These are phyloP conservation scores for Pythium biforme DNA, from an alignment of 352 stramenopile genomes.

Conservation along the genomic window DNA sequence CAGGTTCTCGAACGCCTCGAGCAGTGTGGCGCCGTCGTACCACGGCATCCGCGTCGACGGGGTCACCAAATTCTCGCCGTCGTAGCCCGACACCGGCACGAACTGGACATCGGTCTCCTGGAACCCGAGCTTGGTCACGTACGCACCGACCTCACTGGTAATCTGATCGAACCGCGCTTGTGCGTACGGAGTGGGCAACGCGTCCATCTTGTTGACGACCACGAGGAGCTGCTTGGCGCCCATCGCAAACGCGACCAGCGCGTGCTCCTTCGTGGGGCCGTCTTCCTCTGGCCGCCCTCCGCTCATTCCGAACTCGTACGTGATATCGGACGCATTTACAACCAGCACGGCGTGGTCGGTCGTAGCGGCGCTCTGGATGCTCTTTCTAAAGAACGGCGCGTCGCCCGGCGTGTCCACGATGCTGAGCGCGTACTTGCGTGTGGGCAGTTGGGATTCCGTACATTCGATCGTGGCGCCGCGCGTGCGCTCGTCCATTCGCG, in stretches of 20 bases:
- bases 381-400: conserved; percentile 99
- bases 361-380: conserved; percentile 96
- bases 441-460: too few species aligned
- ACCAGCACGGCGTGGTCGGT: conserved; percentile 96
- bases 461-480: conserved; percentile 96
- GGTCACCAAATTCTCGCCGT: conserved; percentile 97
- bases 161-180: conserved; percentile 95
- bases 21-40: conserved; percentile 93
- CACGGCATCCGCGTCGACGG: conserved; percentile 94
- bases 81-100: conserved; percentile 96
- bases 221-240: conserved; percentile 99
- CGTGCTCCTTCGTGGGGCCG: conserved; percentile 95
- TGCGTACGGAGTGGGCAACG: conserved; percentile 91
- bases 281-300: too few species aligned
- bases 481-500: conserved; percentile 80
- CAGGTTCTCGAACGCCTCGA: conserved; percentile 92
- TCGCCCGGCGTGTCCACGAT: conserved; percentile 98
- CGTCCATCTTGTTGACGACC: conserved; percentile 99
- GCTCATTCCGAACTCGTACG: conserved; percentile 95
- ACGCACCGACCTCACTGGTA: conserved; percentile 88
- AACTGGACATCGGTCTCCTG: conserved; percentile 94
- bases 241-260: conserved; percentile 95
- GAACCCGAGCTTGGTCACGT: conserved; percentile 97
- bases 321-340: conserved; percentile 87
- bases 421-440: conserved; percentile 93